These are phyloP conservation scores for Hyaloscypha bicolor DNA, from an alignment of 495 filamentous ascomycete genomes.

Conservation along the genomic window DNA sequence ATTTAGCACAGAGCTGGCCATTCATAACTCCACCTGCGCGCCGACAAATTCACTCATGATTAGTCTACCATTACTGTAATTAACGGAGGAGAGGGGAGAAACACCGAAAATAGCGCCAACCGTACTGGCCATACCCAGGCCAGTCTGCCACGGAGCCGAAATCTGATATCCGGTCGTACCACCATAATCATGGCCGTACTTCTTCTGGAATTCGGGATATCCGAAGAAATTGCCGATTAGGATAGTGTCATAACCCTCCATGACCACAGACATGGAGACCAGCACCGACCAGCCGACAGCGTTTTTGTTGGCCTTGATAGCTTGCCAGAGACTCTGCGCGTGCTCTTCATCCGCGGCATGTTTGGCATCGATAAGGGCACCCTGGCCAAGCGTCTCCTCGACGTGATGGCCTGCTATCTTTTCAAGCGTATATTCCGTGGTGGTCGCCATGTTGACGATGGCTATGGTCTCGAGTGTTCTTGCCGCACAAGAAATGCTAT, in stretches of 20 bases:
- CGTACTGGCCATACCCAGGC: not conserved
- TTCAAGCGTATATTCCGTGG: conserved; percentile 22
- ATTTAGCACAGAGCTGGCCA: conserved; percentile 47
- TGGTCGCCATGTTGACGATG: not conserved
- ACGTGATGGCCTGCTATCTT: conserved; percentile 1
- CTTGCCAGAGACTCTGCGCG: conserved; percentile 11
- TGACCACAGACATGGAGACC: conserved; percentile 60
- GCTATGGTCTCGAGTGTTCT: not conserved
- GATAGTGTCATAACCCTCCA: conserved; percentile 64
- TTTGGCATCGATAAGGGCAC: conserved; percentile 17
- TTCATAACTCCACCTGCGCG: conserved; percentile 32
- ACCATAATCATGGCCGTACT: conserved; percentile 54
- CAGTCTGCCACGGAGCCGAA: conserved; percentile 35
- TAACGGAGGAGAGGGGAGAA: conserved; percentile 25
- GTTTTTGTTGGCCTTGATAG: conserved; percentile 19
- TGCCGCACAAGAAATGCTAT: not conserved
- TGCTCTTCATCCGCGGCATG: conserved; percentile 21
- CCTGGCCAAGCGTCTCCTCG: conserved; percentile 11
- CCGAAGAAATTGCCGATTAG: conserved; percentile 60
- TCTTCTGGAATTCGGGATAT: conserved; percentile 61
- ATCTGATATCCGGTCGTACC: conserved; percentile 37
- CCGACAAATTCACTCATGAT: not conserved
- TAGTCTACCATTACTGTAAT: not conserved
- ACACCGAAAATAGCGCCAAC: conserved; percentile 38
- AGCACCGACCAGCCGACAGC: conserved; percentile 51